Base-by-base conservation (phyloP, 2,329 filamentous ascomycete genomes). In the Aaosphaeria pasadenensis region DNA sequence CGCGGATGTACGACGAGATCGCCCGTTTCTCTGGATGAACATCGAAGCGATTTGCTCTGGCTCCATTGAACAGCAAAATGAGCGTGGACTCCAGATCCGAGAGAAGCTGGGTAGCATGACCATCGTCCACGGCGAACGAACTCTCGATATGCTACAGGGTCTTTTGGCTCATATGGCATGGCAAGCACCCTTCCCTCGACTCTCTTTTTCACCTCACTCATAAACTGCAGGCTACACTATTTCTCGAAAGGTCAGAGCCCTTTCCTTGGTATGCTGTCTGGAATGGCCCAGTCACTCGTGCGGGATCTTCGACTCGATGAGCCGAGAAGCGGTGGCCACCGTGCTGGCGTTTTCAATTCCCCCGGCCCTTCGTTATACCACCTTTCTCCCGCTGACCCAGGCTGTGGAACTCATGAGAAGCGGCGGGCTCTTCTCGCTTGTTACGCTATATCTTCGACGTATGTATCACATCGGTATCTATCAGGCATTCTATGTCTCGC, bases 391-490 rank as follows among this genome's bases (percentile, higher is more conserved):
- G 17, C 17, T 3, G 17, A 24, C 3, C 17, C 17, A 24, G 17
- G 17, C 17, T 24, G 17, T 24, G 17, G 75, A 39, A 78, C 77
- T 0, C 70, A 75, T 49, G 78, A 81, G 51, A 78, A 80, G 46
- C 68, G 75, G 5, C 71, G 80, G 50, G 74, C 76, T 3, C 66
- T 77, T 1, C 58, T 83, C 9, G 73, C 74, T 1, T 71, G 75
- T 24, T 83, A 77, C 63, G 71, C 71, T 6, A 53, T 77, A 13
- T 72, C 59, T 51, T 71, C 70, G 44, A 59, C 56, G 71, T 75
- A 58, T 50, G 60, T 53, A 36, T 24, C 17, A 24, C 17, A 24
- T 24, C 17, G 17, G 17, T 24, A 24, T 24, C 17, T 24, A 24
- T 24, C 17, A 24, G 17, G 17, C 17, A 24, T 24, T 24, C 2